Percentiles rank a stretch among this genome's conserved stretches.
phyloP scores from a whole-genome alignment of 2,329 filamentous ascomycete species.

The Exophiala sp. region DNA sequence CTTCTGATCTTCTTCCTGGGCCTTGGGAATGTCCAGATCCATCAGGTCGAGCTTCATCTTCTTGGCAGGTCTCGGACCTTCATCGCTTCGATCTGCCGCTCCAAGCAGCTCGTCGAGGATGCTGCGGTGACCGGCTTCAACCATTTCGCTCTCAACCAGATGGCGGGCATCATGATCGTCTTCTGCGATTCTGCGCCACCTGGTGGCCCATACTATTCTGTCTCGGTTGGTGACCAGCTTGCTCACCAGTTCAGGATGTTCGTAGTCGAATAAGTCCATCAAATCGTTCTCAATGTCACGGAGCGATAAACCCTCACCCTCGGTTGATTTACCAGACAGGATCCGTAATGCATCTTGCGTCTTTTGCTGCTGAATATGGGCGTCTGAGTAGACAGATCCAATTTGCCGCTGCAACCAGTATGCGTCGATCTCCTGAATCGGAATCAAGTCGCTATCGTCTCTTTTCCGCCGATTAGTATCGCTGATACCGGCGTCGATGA shows the following conservation, averaged over 20 bases:
- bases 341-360: constrained; percentile 77
- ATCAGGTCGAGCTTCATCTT: constrained; percentile 80
- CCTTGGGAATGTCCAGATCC: constrained; percentile 73
- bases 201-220: constrained; percentile 92
- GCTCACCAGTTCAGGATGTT: constrained; percentile 86
- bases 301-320: constrained; percentile 75
- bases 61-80: constrained; percentile 58
- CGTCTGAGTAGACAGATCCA: constrained; percentile 78
- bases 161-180: constrained; percentile 65
- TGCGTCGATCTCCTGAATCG: constrained; percentile 87
- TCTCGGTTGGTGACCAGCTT: constrained; percentile 88
- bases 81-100: constrained; percentile 52
- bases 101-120: constrained; percentile 85
- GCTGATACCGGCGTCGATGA: constrained; percentile 64
- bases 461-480: constrained; percentile 47
- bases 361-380: constrained; percentile 89
- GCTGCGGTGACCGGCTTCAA: constrained; percentile 74
- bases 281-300: constrained; percentile 96
- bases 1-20: constrained; percentile 50
- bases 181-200: constrained; percentile 74
- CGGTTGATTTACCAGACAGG: constrained; percentile 65
- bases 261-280: constrained; percentile 97
- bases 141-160: constrained; percentile 83
- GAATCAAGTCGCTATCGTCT: constrained; percentile 50
- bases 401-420: constrained; percentile 96